Evolutionary conservation across 2,329 filamentous ascomycete species (phyloP), one percentile per base, ranked within the genome.

Genomic region (Colletotrichum tamarilloi): DNA sequence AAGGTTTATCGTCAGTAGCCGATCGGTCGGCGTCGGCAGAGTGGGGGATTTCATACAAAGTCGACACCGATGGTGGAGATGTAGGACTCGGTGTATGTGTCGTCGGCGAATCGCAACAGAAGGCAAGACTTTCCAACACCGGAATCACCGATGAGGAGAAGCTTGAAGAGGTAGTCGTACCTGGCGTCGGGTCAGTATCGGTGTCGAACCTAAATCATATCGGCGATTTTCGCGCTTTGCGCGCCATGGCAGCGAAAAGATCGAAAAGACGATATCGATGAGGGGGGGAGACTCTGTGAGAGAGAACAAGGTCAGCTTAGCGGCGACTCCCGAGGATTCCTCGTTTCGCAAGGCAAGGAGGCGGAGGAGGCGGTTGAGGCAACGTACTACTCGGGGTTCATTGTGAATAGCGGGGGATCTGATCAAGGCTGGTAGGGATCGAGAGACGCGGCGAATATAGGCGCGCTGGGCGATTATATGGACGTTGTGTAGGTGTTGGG

Each of bases 121-220:
- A 99, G 86, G 87, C 97, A 99, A 82, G 97, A 99, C 93, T 99
- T 99, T 93, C 97, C 97, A 82, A 99, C 97, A 92, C 97, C 97
- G 85, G 97, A 99, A 86, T 99, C 97, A 87, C 97, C 97, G 92
- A 99, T 99, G 89, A 99, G 96, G 86, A 99, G 94, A 78, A 99
- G 95, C 92, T 99, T 99, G 92, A 99, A 99, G 82, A 99, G 95
- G 86, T 99, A 99, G 85, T 99, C 97, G 94, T 99, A 99, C 97
- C 97, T 98, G 82, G 74, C 70, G 62, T 28, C 30, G 59, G 73
- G 75, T 83, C 71, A 82, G 79, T 62, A 49, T 60, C 38, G 55
- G 52, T 66, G 63, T 68, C 71, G 49, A 57, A 68, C 38, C 46
- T 49, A 7, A 49, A 22, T 19, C 19, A 24, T 26, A 49, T 38